phyloP scores from a whole-genome alignment of 176 grass and related monocot genomes.

The Luzula sylvatica region DNA sequence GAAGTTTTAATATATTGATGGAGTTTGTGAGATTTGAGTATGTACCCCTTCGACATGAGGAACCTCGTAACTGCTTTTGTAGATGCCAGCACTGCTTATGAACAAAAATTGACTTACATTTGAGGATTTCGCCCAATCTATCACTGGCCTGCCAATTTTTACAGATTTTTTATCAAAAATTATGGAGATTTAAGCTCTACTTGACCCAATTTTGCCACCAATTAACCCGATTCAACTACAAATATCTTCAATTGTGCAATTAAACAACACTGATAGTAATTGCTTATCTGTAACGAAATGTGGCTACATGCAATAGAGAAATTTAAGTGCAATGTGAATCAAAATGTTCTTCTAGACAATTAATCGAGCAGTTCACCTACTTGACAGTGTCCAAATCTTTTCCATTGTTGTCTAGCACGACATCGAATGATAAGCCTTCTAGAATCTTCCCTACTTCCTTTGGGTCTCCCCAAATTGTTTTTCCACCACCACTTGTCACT shows the following conservation, averaged over 20 bases:
- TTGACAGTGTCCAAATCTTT: constrained; percentile 90
- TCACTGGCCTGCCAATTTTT: constrained; percentile 53
- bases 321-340: too few species aligned
- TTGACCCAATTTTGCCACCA: not conserved
- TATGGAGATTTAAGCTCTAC: not conserved
- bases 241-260: too few species aligned
- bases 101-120: constrained; percentile 70
- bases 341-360: too few species aligned
- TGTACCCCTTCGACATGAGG: constrained; percentile 86
- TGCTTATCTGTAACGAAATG: too few species aligned
- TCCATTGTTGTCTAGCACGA: constrained; percentile 87
- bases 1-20: not conserved
- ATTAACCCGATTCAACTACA: not conserved
- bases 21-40: not conserved
- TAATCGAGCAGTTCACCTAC: constrained; percentile 15
- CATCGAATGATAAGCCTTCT: constrained; percentile 42
- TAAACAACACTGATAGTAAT: too few species aligned
- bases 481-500: constrained; percentile 56
- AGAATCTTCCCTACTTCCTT: constrained; percentile 39
- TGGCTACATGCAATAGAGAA: too few species aligned
- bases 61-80: constrained; percentile 44
- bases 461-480: constrained; percentile 64
- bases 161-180: constrained; percentile 8
- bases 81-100: constrained; percentile 88
- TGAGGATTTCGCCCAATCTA: constrained; percentile 69